Evolutionary conservation across 345 rosid genomes (phyloP), one percentile per base, ranked within the genome.

Genomic region (Rhodamnia rubescens): DNA sequence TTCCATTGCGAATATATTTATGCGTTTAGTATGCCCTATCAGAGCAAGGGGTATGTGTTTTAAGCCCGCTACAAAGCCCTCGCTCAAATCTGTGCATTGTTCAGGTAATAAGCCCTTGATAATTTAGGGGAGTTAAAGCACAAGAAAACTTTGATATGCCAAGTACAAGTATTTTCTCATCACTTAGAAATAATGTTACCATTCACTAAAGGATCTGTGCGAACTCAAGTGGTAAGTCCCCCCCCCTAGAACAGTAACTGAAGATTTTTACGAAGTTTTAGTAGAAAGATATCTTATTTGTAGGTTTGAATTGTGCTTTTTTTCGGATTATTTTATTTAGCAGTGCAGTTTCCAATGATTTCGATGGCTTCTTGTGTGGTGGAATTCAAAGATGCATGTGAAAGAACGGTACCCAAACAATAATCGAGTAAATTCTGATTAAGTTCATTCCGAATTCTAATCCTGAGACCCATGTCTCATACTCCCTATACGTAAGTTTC

Each of bases 1-100:
- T 92, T 90, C 87, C 85, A 88, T 90, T 89, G 83, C n/a, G 61
- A 56, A 83, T 87, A 81, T 87, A 52, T 84, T 86, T 64, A 84
- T 53, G 56, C 18, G 47, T 81, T n/a, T 32, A 36, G 47, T 36
- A 20, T 18, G 80, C 47, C 80, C 47, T 69, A 36, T 36, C 14
- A 40, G 24, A 69, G 80, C 80, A 69, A 69, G 80, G 80, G 80
- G 80, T 69, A 32, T 36, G 47, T 20, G 80, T 69, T 69, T 69
- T 36, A 42, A 36, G 24, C 20, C 80, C 47, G 80, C 26, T 36
- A 42, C 24, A 20, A 69, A 69, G 36, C 47, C 47, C 80, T 69
- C 18, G 32, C 80, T 69, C 47, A 69, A 36, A 36, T 69, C 80
- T 36, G 24, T 36, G 80, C 80, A 42, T 32, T 47, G 80, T 69